phyloP scores from a whole-genome alignment of 2,329 filamentous ascomycete species.

The Aspergillus sp. region DNA sequence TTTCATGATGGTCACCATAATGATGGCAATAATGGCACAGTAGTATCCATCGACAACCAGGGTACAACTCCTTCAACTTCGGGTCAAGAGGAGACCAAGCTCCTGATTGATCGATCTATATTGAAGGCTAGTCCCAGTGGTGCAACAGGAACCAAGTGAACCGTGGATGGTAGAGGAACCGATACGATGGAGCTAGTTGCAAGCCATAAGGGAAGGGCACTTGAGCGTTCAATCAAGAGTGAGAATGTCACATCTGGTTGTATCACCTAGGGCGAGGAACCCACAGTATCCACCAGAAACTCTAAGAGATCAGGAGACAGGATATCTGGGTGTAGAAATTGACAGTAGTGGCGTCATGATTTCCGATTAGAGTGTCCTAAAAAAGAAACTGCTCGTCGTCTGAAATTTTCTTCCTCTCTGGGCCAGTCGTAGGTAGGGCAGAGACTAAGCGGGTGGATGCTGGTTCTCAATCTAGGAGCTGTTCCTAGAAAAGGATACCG shows the following conservation, averaged over 20 bases:
- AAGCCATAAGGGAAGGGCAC: conserved; percentile 4
- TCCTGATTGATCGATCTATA: conserved; percentile 2
- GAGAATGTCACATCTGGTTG: conserved; percentile 27
- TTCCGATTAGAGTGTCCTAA: neutral
- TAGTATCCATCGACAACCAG: conserved; percentile 24
- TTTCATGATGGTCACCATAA: conserved; percentile 12
- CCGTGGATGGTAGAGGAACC: conserved; percentile 19
- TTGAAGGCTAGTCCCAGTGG: conserved; percentile 18
- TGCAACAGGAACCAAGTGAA: conserved; percentile 9
- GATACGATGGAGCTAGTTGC: conserved; percentile 8
- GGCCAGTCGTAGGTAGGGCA: no score
- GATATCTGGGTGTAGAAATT: neutral
- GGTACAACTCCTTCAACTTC: conserved; percentile 1
- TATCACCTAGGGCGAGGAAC: conserved; percentile 20
- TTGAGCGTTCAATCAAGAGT: conserved; percentile 3
- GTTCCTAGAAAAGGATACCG: neutral
- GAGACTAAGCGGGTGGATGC: no score
- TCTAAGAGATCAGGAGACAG: conserved; percentile 1
- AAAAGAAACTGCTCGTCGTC: neutral
- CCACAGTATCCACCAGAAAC: conserved; percentile 12
- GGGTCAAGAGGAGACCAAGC: conserved; percentile 11
- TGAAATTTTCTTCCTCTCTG: neutral
- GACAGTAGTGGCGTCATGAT: conserved; percentile 15
- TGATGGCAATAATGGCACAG: conserved; percentile 23
- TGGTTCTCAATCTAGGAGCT: neutral